Base-by-base conservation (phyloP, 805 yeast species). In the Cyberlindnera americana region DNA sequence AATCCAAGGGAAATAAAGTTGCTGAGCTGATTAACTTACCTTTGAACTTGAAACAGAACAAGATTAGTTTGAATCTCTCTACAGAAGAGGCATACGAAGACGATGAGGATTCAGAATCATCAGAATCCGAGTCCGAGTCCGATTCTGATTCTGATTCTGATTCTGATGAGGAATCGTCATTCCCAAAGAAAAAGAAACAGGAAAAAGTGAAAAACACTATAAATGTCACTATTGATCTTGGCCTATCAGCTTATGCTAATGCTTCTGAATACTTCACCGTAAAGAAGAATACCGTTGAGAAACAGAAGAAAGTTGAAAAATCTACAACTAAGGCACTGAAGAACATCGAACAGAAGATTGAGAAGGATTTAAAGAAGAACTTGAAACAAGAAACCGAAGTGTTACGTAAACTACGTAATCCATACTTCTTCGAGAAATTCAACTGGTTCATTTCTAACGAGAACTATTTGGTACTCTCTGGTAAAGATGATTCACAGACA, bases 401-500 rank as follows among this genome's bases (percentile, higher is more conserved):
- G 5, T 60, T 70, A 25, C 80, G 75, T 46, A 78, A 75, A 27
- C 65, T 84, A 23, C 73, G 97, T 33, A 69, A 75, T 5, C 88
- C 87, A 33, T 81, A 70, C 57, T 90, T 96, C 86, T 93, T 93
- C 65, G 99, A 93, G 58, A 93, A 91, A 61, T 91, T 82, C 60
- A 78, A 72, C 54, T 93, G 99, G 99, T 93, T 93, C 56, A 69
- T 90, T n/a, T 77, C 96, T 0, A 79, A 82, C 49, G 98, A 91
- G 56, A 90, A 93, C 0, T 89, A 84, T 55, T 64, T 93, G 35
- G 84, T 95, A 43, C 61, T 93, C 39, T 88, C 90, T 33, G 98
- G 97, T 2, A 78, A 88, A 47, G 96, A 93, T 57, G 75, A 71
- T 17, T 59, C 76, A 5, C 98, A 91, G 58, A 72, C 78, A 5